Conservation (phyloP, 768 basidiomycete species). For the Leucocoprinus leucothites region DNA sequence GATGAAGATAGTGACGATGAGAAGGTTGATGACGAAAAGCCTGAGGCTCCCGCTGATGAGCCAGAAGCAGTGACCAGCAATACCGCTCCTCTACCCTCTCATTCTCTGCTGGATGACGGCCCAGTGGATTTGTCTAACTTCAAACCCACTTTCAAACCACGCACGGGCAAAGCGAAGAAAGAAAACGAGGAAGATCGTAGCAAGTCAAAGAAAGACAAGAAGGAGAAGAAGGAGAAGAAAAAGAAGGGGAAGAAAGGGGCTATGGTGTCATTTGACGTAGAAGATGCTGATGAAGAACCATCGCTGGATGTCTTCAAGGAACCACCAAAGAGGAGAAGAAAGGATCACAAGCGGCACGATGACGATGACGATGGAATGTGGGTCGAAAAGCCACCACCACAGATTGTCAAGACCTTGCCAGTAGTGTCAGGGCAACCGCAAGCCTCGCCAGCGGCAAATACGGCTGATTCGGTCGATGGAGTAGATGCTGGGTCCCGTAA, state of each 20-base stretch:
- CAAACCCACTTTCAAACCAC: conserved; percentile 84
- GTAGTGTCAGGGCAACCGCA: neutral
- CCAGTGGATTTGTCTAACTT: conserved; percentile 66
- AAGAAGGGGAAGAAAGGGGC: conserved; percentile 42
- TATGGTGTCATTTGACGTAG: conserved; percentile 76
- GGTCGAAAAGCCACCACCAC: conserved; percentile 54
- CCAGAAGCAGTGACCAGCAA: conserved; percentile 17
- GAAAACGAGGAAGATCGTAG: conserved; percentile 38
- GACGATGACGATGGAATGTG: conserved; percentile 55
- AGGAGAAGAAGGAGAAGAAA: conserved; percentile 46
- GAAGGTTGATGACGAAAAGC: conserved; percentile 31
- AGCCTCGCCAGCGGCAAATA: neutral
- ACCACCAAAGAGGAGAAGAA: conserved; percentile 40
- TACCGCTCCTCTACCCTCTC: conserved; percentile 14
- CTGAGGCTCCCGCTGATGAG: conserved; percentile 23
- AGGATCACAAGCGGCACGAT: conserved; percentile 32
- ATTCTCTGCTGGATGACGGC: conserved; percentile 20
- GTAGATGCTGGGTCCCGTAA: conserved; percentile 20
- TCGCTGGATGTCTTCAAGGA: conserved; percentile 30
- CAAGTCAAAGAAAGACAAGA: conserved; percentile 37
- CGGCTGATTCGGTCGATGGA: conserved; percentile 18
- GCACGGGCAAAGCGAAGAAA: conserved; percentile 47
- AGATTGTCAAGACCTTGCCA: conserved; percentile 38
- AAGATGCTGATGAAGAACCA: conserved; percentile 45
- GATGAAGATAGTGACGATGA: conserved; percentile 85